Base-by-base conservation (phyloP, 768 basidiomycete genomes). In the Bullera alba region DNA sequence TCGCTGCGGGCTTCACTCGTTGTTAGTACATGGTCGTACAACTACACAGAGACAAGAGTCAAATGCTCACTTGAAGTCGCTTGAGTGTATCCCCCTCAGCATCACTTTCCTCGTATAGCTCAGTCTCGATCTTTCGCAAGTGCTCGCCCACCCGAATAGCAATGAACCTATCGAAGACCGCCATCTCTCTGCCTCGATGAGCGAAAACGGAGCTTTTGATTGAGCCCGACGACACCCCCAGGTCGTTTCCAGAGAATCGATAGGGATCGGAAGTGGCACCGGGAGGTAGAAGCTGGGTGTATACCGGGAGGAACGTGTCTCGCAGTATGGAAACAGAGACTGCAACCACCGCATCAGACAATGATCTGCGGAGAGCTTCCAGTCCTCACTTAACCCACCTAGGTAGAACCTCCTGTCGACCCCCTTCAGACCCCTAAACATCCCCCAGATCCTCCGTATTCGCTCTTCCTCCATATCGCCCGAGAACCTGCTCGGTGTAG, bases 151-250 rank as follows among this genome's bases (percentile, higher is more conserved):
- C 53, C 14, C 53, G 37, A 16, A 65, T 48, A 5, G 63, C 67
- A 2, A 69, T 69, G 45, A 54, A 69, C 27, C 61, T 36, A 56
- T 69, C 67, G 35, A 63, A 58, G 1, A 65, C 49, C 3, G 58
- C 59, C 7, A 61, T 69, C 25, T 69, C 67, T 32, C 63, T 42
- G 2, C 42, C 42, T 28, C 58, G 21, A 5, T 30, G 21, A 12
- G 32, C 26, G 29, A 57, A 60, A 4, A 58, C 54, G 15, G 59
- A 58, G 6, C 44, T 26, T 5, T 35, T 4, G 1, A 29, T 17
- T 25, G 35, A 5, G n/a, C n/a, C n/a, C n/a, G n/a, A n/a, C n/a
- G n/a, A n/a, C n/a, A n/a, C n/a, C 14, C 6, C 30, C 7, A 32
- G 8, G 16, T 22, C 34, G 12, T 30, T 25, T 15, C 25, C 23